Base-by-base conservation (phyloP, 306 rosid genomes). In the Rosa lucieae region DNA sequence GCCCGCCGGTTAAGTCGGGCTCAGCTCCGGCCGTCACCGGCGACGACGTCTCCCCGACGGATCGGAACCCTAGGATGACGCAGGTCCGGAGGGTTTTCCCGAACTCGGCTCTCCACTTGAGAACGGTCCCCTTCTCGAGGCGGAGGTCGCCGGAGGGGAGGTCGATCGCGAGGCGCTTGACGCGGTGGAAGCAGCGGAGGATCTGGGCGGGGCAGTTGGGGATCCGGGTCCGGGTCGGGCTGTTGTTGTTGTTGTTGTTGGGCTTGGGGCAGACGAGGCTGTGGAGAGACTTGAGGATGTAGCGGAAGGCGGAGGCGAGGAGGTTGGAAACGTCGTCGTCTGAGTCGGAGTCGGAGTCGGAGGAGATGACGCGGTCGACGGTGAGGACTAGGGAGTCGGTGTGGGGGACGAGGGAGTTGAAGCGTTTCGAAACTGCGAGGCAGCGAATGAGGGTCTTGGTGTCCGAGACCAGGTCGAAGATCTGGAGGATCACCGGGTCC, bases 91-190 rank as follows among this genome's bases (percentile, higher is more conserved):
- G 72, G 46, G 83, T 72, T 5, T 17, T 48, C 5, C 92, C 88
- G 74, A 86, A 88, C 69, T 84, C 84, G 13, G 89, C 92, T 21
- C 53, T 70, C 92, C 92, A 88, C 29, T 71, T 84, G 10, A 88
- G 78, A 14, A 74, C 81, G 5, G 84, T 72, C 46, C 84, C 76
- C n/a, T 67, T 68, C 58, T 86, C 84, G 7, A 84, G 37, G 67
- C 76, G 43, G 6, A 82, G 69, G 46, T 86, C 84, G 12, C 75
- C 81, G 8, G 78, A 21, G 48, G 92, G 89, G 4, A 88, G 82
- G 79, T 86, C 85, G 69, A 88, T 80, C 52, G 77, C 67, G 23
- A 88, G 87, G 15, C 51, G 23, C 3, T 67, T 75, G 73, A 88
- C 79, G 39, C 59, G 76, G 58, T 52, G 55, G 82, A 88, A 88